Base-by-base conservation (phyloP, 208 protist genomes). In the Phytomonas francai region DNA sequence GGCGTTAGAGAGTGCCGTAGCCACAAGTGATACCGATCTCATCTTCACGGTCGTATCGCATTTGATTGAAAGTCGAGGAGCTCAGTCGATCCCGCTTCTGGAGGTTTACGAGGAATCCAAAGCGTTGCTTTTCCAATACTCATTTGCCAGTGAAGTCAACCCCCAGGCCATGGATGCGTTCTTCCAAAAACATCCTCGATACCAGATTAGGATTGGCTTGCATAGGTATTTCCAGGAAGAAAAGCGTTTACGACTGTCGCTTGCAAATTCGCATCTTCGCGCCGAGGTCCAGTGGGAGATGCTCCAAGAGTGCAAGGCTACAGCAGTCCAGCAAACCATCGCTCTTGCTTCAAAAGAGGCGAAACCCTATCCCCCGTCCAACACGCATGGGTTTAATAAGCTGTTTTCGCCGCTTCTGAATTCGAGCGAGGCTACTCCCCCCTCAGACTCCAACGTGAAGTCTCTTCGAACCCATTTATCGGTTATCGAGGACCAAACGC, bases 11-110 rank as follows among this genome's bases (percentile, higher is more conserved):
- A 68, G 76, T 45, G 85, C 85, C 54, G 63, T 88, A 31, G 66
- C 59, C 28, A 69, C 72, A 19, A 67, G 71, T 28, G 74, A 90
- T 51, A 64, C 79, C 3, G 88, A 91, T 65, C 74, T 91, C 12
- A 62, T 90, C 8, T 93, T 93, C 75, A 88, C 83, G 3, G 78
- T 76, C 1, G 82, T 91, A 60, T 74, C 78, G 19, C 76, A 84
- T 61, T 65, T 93, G 73, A 76, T 93, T 42, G 71, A 71, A 28
- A 78, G 67, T 22, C 69, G 78, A 56, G 79, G 81, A 12, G 65
- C 70, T 9, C 65, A 73, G 30, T 72, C 78, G 25, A 63, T 85
- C 57, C 51, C 68, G 45, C 63, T 79, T 29, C 67, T 93, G 32
- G 67, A 70, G 28, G 63, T 63, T 25, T 42, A 76, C 61, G 63